Percentiles rank a stretch among this genome's conserved stretches.
These are phyloP conservation scores for Penicillium sp. DNA, from an alignment of 2,329 filamentous ascomycete species.

Conservation along the genomic window DNA sequence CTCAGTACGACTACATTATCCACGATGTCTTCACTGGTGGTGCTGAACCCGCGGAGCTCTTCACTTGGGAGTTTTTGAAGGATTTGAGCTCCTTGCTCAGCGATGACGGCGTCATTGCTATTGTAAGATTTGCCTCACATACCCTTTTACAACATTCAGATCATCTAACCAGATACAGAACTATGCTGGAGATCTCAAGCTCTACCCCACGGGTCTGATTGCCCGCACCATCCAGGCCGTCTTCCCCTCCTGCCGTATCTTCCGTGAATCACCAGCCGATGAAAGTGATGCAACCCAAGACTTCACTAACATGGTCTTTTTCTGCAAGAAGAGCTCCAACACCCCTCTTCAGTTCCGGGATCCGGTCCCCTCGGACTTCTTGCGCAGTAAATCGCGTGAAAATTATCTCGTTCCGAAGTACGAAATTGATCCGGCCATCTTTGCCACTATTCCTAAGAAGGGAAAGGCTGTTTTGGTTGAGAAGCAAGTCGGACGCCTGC, in stretches of 20 bases:
- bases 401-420: constrained; percentile 72
- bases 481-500: constrained; percentile 66
- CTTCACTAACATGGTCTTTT: constrained; percentile 96
- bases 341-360: constrained; percentile 66
- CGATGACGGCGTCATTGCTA: constrained; percentile 80
- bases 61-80: constrained; percentile 81
- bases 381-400: constrained; percentile 71
- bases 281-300: constrained; percentile 59
- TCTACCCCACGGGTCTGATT: constrained; percentile 75
- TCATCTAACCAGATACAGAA: constrained; percentile 61
- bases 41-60: constrained; percentile 84
- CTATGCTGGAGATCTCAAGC: constrained; percentile 84
- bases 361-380: constrained; percentile 66
- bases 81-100: constrained; percentile 72
- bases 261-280: constrained; percentile 71
- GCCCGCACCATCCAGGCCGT: constrained; percentile 79
- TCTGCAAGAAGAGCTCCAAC: constrained; percentile 71
- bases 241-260: constrained; percentile 89
- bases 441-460: constrained; percentile 49
- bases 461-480: constrained; percentile 44
- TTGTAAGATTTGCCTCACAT: constrained; percentile 61
- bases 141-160: background rate
- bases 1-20: constrained; percentile 83
- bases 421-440: constrained; percentile 61
- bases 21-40: constrained; percentile 98